Percentiles rank a stretch among this genome's conserved stretches.
phyloP scores from a whole-genome alignment of 176 grass and related monocot genomes.

The Luzula sylvatica region DNA sequence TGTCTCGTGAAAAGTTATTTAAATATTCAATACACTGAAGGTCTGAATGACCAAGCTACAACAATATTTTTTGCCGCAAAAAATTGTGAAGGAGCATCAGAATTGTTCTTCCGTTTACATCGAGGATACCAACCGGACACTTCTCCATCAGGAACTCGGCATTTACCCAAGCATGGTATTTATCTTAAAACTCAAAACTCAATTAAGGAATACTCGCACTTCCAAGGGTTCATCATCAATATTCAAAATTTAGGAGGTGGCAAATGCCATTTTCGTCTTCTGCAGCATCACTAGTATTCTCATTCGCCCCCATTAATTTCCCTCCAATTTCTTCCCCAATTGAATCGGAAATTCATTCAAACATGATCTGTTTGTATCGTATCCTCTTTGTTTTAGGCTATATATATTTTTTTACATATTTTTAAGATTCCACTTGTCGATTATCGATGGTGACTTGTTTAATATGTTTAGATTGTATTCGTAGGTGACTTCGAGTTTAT shows the following conservation, averaged over 20 bases:
- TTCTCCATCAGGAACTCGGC: conserved; percentile 86
- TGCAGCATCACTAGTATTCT: conserved; percentile 99
- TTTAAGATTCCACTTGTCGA: too few species aligned
- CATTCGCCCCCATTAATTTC: conserved; percentile 18
- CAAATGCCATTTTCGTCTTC: conserved; percentile 48
- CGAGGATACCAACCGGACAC: conserved; percentile 65
- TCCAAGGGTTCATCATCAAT: not conserved
- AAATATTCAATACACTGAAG: too few species aligned
- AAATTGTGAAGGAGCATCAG: too few species aligned
- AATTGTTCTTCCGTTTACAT: conserved; percentile 33
- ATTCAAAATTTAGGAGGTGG: too few species aligned
- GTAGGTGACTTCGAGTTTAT: too few species aligned
- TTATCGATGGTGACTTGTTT: too few species aligned
- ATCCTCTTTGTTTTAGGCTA: not conserved
- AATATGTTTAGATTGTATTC: too few species aligned
- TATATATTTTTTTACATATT: too few species aligned
- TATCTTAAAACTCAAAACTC: conserved; percentile 58
- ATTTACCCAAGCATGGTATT: conserved; percentile 93
- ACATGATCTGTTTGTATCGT: conserved; percentile 1
- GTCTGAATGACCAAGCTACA: too few species aligned
- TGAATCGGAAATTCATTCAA: conserved; percentile 16
- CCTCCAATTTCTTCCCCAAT: too few species aligned
- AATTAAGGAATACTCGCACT: conserved; percentile 35
- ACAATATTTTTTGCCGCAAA: too few species aligned
- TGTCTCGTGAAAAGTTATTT: too few species aligned